Percentiles rank a stretch among this genome's conserved stretches.
phyloP scores from a whole-genome alignment of 2,329 filamentous ascomycete species.

The Gaeumannomyces sp. region DNA sequence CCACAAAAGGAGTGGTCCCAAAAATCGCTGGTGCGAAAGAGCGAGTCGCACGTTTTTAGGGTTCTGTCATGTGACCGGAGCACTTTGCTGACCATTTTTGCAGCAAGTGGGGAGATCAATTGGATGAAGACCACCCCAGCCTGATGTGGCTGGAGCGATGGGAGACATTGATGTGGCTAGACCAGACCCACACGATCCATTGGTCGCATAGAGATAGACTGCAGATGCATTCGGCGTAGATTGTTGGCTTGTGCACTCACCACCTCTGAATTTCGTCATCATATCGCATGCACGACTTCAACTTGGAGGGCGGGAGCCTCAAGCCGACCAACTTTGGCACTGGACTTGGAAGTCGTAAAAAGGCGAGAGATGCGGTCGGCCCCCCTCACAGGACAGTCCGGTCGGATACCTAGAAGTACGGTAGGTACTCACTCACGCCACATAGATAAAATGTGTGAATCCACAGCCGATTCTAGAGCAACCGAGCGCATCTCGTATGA shows the following conservation, averaged over 20 bases:
- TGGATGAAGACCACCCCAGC: too few species aligned
- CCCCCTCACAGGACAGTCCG: not conserved
- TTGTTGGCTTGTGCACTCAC: too few species aligned
- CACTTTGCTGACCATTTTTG: not conserved
- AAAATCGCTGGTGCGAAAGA: slow-evolving; percentile 4
- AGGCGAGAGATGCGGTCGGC: not conserved
- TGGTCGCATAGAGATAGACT: too few species aligned
- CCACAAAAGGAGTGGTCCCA: slow-evolving; percentile 1
- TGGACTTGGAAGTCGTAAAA: not conserved
- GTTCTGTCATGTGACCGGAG: slow-evolving; percentile 5
- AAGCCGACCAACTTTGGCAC: too few species aligned
- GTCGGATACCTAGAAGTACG: too few species aligned
- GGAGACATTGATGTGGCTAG: not conserved
- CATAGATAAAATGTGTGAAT: too few species aligned
- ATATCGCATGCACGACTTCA: not conserved
- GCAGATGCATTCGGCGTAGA: too few species aligned
- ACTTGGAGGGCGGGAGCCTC: not conserved
- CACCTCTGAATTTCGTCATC: not conserved
- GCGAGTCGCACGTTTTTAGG: not conserved
- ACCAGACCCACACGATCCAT: too few species aligned
- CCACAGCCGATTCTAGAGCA: too few species aligned
- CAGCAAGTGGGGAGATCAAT: too few species aligned
- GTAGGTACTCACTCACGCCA: too few species aligned
- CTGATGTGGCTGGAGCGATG: not conserved
- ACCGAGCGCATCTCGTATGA: too few species aligned